Conservation (phyloP, 345 rosid genomes). For the Syzygium jambos region DNA sequence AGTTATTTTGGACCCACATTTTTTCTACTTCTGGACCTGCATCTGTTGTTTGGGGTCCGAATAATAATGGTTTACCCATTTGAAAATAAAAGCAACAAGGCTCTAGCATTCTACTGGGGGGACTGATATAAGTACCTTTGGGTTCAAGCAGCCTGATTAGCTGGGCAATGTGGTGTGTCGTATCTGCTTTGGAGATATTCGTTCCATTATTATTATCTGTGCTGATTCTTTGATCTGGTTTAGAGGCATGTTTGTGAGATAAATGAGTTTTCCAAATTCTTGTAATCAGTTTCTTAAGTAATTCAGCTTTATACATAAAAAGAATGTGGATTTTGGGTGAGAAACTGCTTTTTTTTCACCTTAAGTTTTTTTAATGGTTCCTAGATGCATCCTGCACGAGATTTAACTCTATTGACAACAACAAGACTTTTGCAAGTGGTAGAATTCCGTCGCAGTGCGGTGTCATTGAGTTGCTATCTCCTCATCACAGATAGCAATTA, state of each 20-base stretch:
- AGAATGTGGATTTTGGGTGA: not conserved
- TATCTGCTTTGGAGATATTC: not conserved
- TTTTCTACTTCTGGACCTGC: not conserved
- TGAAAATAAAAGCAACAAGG: not conserved
- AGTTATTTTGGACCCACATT: not conserved
- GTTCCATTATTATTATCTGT: not conserved
- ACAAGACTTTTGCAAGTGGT: not conserved
- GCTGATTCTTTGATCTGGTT: not conserved
- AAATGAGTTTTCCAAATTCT: not conserved
- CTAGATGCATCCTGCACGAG: not conserved
- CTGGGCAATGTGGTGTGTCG: not conserved
- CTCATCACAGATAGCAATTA: not conserved
- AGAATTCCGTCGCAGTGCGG: not conserved
- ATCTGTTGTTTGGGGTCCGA: not conserved
- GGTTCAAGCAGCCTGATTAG: not conserved
- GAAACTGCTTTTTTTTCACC: not conserved
- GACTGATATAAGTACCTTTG: not conserved
- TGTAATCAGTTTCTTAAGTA: not conserved
- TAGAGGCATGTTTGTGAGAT: not conserved
- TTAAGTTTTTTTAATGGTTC: not conserved
- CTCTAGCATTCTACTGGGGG: not conserved
- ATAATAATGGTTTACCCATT: not conserved
- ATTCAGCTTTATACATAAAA: not conserved
- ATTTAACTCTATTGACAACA: not conserved
- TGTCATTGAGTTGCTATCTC: not conserved